phyloP scores from a whole-genome alignment of 2,329 filamentous ascomycete genomes.

The Colletotrichum gloeosporioides region DNA sequence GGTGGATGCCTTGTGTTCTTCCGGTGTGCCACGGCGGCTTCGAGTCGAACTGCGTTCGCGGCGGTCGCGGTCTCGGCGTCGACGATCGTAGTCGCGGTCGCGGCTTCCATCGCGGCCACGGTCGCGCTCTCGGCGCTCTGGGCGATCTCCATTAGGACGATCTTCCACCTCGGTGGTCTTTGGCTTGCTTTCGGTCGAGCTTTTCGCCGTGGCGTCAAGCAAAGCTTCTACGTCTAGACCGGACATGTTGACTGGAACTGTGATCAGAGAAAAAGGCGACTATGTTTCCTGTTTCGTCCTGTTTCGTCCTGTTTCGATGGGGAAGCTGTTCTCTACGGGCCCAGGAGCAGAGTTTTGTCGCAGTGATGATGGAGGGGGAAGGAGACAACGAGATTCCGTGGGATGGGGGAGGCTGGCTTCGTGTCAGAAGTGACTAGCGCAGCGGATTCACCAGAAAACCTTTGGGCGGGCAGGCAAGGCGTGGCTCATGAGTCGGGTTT shows the following conservation, averaged over 20 bases:
- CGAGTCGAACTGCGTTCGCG: slow-evolving; percentile 62
- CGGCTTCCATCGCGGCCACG: slow-evolving; percentile 53
- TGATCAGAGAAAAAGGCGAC: neutral
- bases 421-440: neutral
- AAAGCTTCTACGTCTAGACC: slow-evolving; percentile 84
- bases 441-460: neutral
- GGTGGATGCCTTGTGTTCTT: slow-evolving; percentile 67
- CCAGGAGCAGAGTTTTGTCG: neutral
- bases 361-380: neutral
- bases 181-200: slow-evolving; percentile 54
- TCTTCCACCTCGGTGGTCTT: slow-evolving; percentile 58
- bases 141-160: slow-evolving; percentile 58
- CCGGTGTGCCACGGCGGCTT: slow-evolving; percentile 53
- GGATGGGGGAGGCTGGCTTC: neutral
- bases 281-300: neutral
- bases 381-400: neutral
- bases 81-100: slow-evolving; percentile 54
- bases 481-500: slow-evolving; percentile 1
- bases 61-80: slow-evolving; percentile 52
- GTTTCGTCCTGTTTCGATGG: neutral
- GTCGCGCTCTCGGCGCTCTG: slow-evolving; percentile 52
- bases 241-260: slow-evolving; percentile 43
- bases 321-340: neutral
- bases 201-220: slow-evolving; percentile 81
- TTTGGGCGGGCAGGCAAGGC: neutral